phyloP scores from a whole-genome alignment of 768 basidiomycete species.

The Mycena capillaripes region DNA sequence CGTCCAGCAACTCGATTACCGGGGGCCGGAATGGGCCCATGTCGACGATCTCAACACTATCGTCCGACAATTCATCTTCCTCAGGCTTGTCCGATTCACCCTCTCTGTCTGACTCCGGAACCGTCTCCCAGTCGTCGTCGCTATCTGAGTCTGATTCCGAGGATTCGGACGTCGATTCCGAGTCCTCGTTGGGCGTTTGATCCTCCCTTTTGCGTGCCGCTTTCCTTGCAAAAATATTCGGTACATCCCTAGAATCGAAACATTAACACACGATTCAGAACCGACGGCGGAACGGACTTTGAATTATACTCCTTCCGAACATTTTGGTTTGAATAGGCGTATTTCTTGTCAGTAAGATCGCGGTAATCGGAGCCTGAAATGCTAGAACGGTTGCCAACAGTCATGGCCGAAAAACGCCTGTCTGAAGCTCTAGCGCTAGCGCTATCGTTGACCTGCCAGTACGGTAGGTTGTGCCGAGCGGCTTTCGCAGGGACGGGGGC shows the following conservation, averaged over 20 bases:
- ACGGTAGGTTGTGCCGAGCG: background rate
- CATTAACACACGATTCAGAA: background rate
- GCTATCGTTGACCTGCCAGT: slow-evolving; percentile 25
- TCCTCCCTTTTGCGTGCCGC: slow-evolving; percentile 25
- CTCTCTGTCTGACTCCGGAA: slow-evolving; percentile 15
- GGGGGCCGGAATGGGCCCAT: background rate
- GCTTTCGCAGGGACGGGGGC: slow-evolving; percentile 14
- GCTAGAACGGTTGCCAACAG: background rate
- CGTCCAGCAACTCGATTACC: slow-evolving; percentile 34
- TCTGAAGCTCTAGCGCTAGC: background rate
- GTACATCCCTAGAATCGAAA: background rate
- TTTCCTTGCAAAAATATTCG: slow-evolving; percentile 9
- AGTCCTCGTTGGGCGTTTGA: background rate
- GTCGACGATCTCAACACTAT: slow-evolving; percentile 14
- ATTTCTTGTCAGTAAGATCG: background rate
- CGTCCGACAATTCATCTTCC: slow-evolving; percentile 9
- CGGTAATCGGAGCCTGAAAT: slow-evolving; percentile 2
- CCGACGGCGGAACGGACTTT: background rate
- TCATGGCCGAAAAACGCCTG: slow-evolving; percentile 20
- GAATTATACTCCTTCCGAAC: slow-evolving; percentile 19
- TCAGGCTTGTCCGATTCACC: slow-evolving; percentile 15
- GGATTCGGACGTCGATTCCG: background rate
- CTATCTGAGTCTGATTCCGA: slow-evolving; percentile 7
- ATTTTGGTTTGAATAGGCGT: slow-evolving; percentile 2
- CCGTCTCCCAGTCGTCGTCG: slow-evolving; percentile 21